phyloP scores from a whole-genome alignment of 345 rosid genomes.

The Fremontodendron californicum region DNA sequence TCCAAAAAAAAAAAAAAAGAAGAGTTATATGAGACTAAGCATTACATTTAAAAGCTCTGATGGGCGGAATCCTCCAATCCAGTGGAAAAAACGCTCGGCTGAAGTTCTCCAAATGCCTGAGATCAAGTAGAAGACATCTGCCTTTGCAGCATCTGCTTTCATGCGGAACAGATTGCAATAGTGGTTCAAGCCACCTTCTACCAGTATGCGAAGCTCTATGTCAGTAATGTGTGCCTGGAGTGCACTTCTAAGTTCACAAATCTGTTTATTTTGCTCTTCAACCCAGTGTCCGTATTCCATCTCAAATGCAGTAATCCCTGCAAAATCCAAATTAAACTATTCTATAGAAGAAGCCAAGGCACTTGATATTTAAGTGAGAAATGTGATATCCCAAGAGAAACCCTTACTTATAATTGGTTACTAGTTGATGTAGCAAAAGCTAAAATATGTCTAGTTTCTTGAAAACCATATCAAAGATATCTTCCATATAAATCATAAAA shows the following conservation, averaged over 20 bases:
- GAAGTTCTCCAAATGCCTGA: conserved; percentile 85
- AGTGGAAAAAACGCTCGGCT: conserved; percentile 63
- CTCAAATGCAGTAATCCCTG: conserved; percentile 69
- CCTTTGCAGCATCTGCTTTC: conserved; percentile 73
- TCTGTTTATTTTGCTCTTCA: conserved; percentile 60
- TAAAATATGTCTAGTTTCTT: background rate
- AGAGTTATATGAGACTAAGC: background rate
- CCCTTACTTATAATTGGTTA: background rate
- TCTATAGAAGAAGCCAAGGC: background rate
- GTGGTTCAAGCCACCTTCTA: conserved; percentile 65
- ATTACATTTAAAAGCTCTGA: conserved; percentile 73
- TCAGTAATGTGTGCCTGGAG: conserved; percentile 59
- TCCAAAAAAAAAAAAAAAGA: no score
- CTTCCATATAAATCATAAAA: background rate
- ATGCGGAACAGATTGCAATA: conserved; percentile 65
- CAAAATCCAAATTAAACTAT: conserved; percentile 1
- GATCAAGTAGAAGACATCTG: conserved; percentile 74
- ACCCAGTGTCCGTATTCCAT: conserved; percentile 81
- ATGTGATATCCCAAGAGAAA: background rate
- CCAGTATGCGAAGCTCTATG: conserved; percentile 59
- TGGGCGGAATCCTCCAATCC: conserved; percentile 94
- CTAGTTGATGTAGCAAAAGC: background rate
- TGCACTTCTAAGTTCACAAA: conserved; percentile 56
- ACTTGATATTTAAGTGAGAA: background rate
- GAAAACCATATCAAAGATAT: background rate